Base-by-base conservation (phyloP, 768 basidiomycete genomes). In the Rhizopogon vesiculosus region DNA sequence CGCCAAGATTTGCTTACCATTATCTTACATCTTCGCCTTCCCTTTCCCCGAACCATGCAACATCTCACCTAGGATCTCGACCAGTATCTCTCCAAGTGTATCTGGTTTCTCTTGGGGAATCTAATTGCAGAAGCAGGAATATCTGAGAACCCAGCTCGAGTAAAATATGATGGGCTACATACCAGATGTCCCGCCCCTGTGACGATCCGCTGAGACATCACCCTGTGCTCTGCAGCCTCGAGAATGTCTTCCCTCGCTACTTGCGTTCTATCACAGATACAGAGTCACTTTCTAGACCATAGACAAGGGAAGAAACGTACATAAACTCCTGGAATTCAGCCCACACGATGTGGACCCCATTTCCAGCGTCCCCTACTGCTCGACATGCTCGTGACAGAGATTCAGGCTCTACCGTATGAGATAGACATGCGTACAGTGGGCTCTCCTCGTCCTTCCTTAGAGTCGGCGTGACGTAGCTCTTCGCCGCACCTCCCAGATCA, bases 381-480 rank as follows among this genome's bases (percentile, higher is more conserved):
- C 18, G 19, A 22, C 68, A 68, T 41, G 61, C 31, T 4, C 28
- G n/a, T 13, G 62, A 60, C 22, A 69, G 59, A 45, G 67, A 62
- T 1, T 48, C 41, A 7, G 68, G 62, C 5, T 64, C 59, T 22
- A 69, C 40, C 18, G 68, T 71, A 42, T 69, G 69, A 13, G 59
- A 58, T 22, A 50, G 13, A 54, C 66, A 67, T 2, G 53, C 16
- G 45, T 69, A 69, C 46, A 69, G 43, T 0, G 51, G 35, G 5
- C 69, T 56, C 45, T 69, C 68, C n/a, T 69, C 69, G 18, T 71
- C 66, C 22, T 64, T 69, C 55, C 64, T 69, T 31, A 66, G 3
- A 3, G 42, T 63, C 7, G 68, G 57, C 3, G 61, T 68, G 6
- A 66, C 41, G 19, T 62, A 57, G 9, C 46, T 48, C 31, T 31